Evolutionary conservation across 2,329 filamentous ascomycete species (phyloP).

Genomic region (Sclerotinia minor): DNA sequence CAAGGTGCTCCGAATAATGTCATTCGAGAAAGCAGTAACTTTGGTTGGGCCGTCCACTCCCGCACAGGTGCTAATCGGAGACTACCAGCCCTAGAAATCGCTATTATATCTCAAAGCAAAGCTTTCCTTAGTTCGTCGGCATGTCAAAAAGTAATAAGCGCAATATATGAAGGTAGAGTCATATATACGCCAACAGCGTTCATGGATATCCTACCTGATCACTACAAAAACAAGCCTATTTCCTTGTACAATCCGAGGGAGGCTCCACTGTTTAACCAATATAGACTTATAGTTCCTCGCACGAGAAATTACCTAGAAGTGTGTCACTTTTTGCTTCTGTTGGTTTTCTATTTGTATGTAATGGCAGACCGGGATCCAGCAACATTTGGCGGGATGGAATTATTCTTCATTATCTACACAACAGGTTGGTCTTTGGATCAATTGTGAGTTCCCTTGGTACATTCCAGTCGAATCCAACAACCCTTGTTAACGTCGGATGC

Average conservation of each 20-base stretch:
- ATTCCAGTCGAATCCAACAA: constrained; percentile 38
- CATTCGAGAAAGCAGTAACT: constrained; percentile 52
- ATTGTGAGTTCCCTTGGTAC: constrained; percentile 56
- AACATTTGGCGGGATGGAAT: constrained; percentile 58
- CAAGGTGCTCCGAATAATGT: constrained; percentile 75
- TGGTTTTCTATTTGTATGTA: constrained; percentile 68
- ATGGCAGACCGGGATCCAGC: constrained; percentile 68
- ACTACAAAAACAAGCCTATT: constrained; percentile 82
- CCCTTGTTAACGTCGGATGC: background rate
- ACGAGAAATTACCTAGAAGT: constrained; percentile 76
- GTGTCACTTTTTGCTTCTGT: constrained; percentile 68
- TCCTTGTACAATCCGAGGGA: constrained; percentile 76
- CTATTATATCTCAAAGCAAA: constrained; percentile 80
- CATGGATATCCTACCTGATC: constrained; percentile 80
- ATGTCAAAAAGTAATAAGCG: constrained; percentile 78
- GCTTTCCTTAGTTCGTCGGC: constrained; percentile 74
- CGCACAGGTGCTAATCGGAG: constrained; percentile 48
- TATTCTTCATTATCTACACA: constrained; percentile 70
- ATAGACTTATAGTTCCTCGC: constrained; percentile 77
- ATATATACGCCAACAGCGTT: constrained; percentile 81
- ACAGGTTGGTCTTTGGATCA: constrained; percentile 62
- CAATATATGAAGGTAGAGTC: constrained; percentile 77
- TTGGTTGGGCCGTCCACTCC: constrained; percentile 46
- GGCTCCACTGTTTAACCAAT: constrained; percentile 78
- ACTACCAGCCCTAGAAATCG: constrained; percentile 76